These are phyloP conservation scores for Trametes sanguinea DNA, from an alignment of 768 basidiomycete species.

Conservation along the genomic window DNA sequence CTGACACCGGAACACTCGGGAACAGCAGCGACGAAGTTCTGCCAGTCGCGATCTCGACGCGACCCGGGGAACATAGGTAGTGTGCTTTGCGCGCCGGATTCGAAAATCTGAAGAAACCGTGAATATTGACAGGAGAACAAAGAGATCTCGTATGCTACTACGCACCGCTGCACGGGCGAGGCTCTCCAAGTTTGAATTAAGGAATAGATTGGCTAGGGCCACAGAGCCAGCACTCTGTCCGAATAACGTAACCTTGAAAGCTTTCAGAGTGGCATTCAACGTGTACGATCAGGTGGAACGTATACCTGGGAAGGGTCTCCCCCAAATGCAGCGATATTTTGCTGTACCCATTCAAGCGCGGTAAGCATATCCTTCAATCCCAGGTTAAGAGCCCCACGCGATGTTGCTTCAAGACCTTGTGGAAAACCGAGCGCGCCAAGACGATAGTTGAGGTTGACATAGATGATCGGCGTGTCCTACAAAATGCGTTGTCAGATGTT, in stretches of 20 bases:
- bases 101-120: conserved; percentile 39
- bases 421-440: conserved; percentile 52
- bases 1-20: conserved; percentile 37
- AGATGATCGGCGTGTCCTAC: conserved; percentile 37
- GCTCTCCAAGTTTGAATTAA: conserved; percentile 31
- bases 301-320: conserved; percentile 51
- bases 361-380: conserved; percentile 83
- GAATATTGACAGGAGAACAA: no score
- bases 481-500: background rate
- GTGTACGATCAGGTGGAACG: background rate
- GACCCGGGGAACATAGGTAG: conserved; percentile 34
- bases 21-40: conserved; percentile 41
- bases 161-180: conserved; percentile 30
- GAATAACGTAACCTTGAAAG: conserved; percentile 37
- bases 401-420: conserved; percentile 43
- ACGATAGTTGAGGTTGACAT: conserved; percentile 53
- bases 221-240: conserved; percentile 46
- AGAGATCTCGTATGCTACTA: background rate
- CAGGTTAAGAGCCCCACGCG: conserved; percentile 44
- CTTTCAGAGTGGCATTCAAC: no score
- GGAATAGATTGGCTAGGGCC: conserved; percentile 33
- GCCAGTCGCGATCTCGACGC: conserved; percentile 39
- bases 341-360: conserved; percentile 64
- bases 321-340: conserved; percentile 65
- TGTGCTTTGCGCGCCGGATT: conserved; percentile 42